These are phyloP conservation scores for Omphalotus olearius DNA, from an alignment of 1,284 basidiomycete species.

Conservation along the genomic window DNA sequence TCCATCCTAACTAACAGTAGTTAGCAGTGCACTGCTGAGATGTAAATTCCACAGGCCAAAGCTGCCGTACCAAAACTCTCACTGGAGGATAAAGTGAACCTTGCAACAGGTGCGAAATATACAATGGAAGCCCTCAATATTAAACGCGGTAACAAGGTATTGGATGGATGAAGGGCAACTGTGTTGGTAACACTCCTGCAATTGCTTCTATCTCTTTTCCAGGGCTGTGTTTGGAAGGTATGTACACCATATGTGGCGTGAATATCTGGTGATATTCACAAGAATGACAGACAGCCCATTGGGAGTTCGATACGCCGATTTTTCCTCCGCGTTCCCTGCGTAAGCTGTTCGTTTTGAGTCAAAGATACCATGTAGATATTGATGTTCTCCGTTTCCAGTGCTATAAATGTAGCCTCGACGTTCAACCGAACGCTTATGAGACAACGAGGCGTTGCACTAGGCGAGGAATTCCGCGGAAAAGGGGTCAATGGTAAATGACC, in stretches of 20 bases:
- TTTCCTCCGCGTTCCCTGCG: constrained; percentile 68
- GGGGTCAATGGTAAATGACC: constrained; percentile 39
- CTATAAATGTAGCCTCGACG: constrained; percentile 70
- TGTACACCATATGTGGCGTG: constrained; percentile 1
- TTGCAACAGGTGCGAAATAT: constrained; percentile 43
- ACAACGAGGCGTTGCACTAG: constrained; percentile 59
- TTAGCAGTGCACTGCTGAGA: neutral
- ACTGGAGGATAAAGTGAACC: constrained; percentile 49
- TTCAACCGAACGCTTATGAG: constrained; percentile 70
- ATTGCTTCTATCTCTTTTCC: constrained; percentile 60
- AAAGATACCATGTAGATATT: neutral
- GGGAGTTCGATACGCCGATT: constrained; percentile 62
- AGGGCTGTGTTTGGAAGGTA: constrained; percentile 67
- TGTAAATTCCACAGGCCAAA: constrained; percentile 30
- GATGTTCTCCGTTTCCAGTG: constrained; percentile 29
- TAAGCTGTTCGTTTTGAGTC: constrained; percentile 27
- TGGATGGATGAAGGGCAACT: constrained; percentile 45
- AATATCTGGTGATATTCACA: neutral
- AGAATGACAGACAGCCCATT: constrained; percentile 42
- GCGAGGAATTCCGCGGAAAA: constrained; percentile 66
- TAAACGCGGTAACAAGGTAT: constrained; percentile 24
- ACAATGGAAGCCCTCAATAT: constrained; percentile 1
- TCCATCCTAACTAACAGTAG: neutral
- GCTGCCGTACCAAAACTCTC: constrained; percentile 45
- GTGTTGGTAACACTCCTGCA: constrained; percentile 65